Evolutionary conservation across 768 basidiomycete species (phyloP).

Genomic region (Suillus bovinus): DNA sequence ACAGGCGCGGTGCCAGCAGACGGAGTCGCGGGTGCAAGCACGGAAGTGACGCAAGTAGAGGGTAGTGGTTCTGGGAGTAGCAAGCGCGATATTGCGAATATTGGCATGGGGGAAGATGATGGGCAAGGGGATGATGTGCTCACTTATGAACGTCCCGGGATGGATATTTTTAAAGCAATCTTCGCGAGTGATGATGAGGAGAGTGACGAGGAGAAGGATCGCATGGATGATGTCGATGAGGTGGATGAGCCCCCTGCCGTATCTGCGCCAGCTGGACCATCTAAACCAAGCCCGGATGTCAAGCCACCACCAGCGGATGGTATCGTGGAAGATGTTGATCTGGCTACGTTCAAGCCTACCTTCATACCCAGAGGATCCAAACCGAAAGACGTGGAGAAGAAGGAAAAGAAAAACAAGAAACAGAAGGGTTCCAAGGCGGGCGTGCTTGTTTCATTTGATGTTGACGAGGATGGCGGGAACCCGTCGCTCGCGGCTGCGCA

Average conservation of each 20-base stretch:
- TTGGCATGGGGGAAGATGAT: conserved; percentile 93
- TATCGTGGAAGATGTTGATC: conserved; percentile 41
- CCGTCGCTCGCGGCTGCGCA: conserved; percentile 27
- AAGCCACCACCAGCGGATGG: not conserved
- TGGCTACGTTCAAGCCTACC: conserved; percentile 83
- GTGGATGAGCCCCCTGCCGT: conserved; percentile 8
- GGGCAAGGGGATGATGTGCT: conserved; percentile 84
- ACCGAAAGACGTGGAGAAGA: conserved; percentile 45
- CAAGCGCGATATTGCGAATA: conserved; percentile 70
- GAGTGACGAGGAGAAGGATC: conserved; percentile 60
- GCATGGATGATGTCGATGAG: conserved; percentile 20
- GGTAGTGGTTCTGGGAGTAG: conserved; percentile 15
- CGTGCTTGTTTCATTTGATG: conserved; percentile 72
- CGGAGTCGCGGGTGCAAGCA: not conserved
- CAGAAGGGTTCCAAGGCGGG: conserved; percentile 37
- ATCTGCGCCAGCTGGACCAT: conserved; percentile 16
- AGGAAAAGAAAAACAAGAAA: conserved; percentile 52
- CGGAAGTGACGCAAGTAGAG: not conserved
- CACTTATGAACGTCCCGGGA: conserved; percentile 83
- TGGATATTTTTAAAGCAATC: conserved; percentile 97
- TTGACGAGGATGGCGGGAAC: conserved; percentile 62
- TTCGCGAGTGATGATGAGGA: conserved; percentile 96
- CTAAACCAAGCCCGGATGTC: conserved; percentile 8
- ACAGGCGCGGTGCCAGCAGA: conserved; percentile 7
- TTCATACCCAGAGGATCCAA: conserved; percentile 62